Evolutionary conservation across 805 yeast genomes (phyloP).

Genomic region (Lipomyces chichibuensis): DNA sequence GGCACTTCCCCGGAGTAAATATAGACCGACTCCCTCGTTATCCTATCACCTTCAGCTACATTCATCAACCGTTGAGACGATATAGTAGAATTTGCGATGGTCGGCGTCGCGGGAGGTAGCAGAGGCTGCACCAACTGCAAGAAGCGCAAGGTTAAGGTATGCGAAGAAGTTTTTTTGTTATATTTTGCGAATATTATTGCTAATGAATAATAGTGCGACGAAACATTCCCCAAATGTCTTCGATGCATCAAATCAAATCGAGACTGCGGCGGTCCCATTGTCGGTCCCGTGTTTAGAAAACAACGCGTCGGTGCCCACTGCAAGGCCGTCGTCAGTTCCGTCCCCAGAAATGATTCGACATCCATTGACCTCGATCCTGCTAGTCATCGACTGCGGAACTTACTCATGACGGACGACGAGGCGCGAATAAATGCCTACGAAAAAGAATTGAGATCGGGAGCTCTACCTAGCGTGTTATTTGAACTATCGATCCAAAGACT

Average conservation of each 20-base stretch:
- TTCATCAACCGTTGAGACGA: neutral
- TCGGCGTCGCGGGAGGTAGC: constrained; percentile 35
- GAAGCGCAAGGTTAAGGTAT: constrained; percentile 29
- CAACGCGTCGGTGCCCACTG: constrained; percentile 5
- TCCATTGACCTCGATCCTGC: constrained; percentile 1
- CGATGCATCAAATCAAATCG: constrained; percentile 10
- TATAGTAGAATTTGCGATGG: constrained; percentile 16
- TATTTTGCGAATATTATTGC: neutral
- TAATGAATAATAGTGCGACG: constrained; percentile 23
- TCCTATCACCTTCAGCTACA: neutral
- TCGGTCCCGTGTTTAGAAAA: constrained; percentile 6
- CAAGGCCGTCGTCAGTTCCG: neutral
- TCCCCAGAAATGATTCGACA: neutral
- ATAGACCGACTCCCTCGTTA: neutral
- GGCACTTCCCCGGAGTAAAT: neutral
- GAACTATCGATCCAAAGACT: neutral
- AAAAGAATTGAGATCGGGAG: neutral
- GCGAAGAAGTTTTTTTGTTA: neutral
- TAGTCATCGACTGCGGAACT: constrained; percentile 7
- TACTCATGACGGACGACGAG: constrained; percentile 4
- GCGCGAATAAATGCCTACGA: neutral
- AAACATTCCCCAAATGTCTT: constrained; percentile 12
- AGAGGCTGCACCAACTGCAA: constrained; percentile 30
- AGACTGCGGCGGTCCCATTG: constrained; percentile 9
- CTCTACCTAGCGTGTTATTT: neutral